A percentile compares a stretch with the other conserved stretches of the same genome.
phyloP scores from a whole-genome alignment of 352 stramenopile genomes.

The Phytophthora idaei region DNA sequence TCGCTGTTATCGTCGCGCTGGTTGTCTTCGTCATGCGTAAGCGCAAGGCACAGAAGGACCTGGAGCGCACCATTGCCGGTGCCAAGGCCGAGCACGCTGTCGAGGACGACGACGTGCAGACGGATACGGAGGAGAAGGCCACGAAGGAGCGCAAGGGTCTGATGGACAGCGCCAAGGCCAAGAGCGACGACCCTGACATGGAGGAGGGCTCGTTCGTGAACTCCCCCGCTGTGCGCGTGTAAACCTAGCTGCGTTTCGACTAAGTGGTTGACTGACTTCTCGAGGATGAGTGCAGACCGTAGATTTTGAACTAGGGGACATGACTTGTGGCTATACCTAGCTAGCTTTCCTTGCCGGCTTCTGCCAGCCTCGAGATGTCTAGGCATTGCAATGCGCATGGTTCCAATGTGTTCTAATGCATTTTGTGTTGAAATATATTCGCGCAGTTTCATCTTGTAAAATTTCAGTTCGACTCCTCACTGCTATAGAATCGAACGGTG shows the following conservation, averaged over 20 bases:
- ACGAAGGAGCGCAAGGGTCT: conserved; percentile 74
- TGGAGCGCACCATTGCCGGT: conserved; percentile 82
- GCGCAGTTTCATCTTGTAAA: conserved; percentile 30
- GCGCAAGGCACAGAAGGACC: conserved; percentile 78
- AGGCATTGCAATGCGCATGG: conserved; percentile 31
- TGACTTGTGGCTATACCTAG: conserved; percentile 33
- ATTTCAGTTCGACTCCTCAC: conserved; percentile 15
- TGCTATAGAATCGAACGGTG: conserved; percentile 64
- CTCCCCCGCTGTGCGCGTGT: conserved; percentile 79
- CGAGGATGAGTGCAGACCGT: conserved; percentile 36
- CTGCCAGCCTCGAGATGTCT: conserved; percentile 35
- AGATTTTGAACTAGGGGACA: conserved; percentile 46
- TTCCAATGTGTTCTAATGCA: conserved; percentile 44
- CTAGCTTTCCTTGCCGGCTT: conserved; percentile 33
- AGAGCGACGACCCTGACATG: conserved; percentile 62
- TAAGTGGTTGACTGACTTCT: conserved; percentile 37
- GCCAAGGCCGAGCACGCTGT: conserved; percentile 81
- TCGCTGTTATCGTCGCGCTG: conserved; percentile 69
- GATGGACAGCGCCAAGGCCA: conserved; percentile 74
- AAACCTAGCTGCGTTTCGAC: conserved; percentile 41
- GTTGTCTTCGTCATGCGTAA: conserved; percentile 78
- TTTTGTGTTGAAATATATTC: conserved; percentile 51
- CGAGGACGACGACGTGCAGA: conserved; percentile 66
- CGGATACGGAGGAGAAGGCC: conserved; percentile 50
- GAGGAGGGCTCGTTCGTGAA: conserved; percentile 86